Percentiles rank a stretch among this genome's conserved stretches.
Conservation (phyloP, 169 alveolate species). For the Cryptosporidium muris region DNA sequence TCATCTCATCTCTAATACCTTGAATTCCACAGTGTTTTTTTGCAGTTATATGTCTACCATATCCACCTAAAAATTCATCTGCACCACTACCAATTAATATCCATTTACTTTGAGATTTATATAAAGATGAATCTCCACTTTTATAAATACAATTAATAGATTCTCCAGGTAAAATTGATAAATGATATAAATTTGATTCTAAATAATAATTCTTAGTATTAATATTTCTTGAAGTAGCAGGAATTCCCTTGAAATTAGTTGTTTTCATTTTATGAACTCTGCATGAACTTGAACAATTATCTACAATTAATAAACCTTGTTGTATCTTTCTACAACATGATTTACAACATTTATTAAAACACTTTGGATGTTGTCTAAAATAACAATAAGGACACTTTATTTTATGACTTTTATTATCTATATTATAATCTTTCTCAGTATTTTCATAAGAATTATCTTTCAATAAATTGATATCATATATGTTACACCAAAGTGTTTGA, state of each 20-base stretch:
- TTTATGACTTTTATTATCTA: slow-evolving; percentile 22
- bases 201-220: slow-evolving; percentile 37
- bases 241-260: slow-evolving; percentile 26
- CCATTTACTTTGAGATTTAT: slow-evolving; percentile 11
- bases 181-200: background rate
- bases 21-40: slow-evolving; percentile 80
- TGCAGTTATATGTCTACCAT: slow-evolving; percentile 85
- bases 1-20: slow-evolving; percentile 83
- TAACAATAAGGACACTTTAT: slow-evolving; percentile 48
- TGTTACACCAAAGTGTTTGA: slow-evolving; percentile 15
- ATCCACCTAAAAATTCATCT: slow-evolving; percentile 92
- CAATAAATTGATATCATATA: background rate
- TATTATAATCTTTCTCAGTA: background rate
- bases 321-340: slow-evolving; percentile 66
- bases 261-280: slow-evolving; percentile 65
- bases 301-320: background rate
- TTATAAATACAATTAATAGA: slow-evolving; percentile 6
- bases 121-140: background rate
- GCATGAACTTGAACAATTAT: slow-evolving; percentile 5
- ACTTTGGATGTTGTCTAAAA: slow-evolving; percentile 50
- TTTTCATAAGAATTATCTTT: background rate
- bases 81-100: slow-evolving; percentile 89
- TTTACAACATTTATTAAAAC: slow-evolving; percentile 59
- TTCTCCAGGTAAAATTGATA: slow-evolving; percentile 1
- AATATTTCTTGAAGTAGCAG: slow-evolving; percentile 61